Percentiles rank a stretch among this genome's conserved stretches.
phyloP scores from a whole-genome alignment of 2,329 filamentous ascomycete genomes.

The Penicillium sp. region DNA sequence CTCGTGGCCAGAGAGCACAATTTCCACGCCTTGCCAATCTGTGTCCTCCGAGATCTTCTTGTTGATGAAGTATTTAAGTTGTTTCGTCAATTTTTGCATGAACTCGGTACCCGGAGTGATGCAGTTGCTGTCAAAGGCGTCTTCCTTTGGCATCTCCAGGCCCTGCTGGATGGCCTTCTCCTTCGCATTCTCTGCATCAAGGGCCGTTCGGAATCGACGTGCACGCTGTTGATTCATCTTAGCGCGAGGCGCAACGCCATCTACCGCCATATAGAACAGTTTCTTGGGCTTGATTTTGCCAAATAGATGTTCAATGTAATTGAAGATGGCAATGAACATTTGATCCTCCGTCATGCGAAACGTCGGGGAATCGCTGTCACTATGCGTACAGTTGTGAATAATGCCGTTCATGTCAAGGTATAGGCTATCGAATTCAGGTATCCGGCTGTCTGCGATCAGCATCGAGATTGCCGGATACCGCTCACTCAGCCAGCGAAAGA shows the following conservation, averaged over 20 bases:
- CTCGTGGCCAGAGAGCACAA: conserved; percentile 95
- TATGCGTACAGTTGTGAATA: conserved; percentile 99
- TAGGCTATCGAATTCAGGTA: conserved; percentile 97
- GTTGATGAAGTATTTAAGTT: conserved; percentile 97
- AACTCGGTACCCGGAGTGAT: conserved; percentile 96
- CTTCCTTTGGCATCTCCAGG: conserved; percentile 88
- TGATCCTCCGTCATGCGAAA: conserved; percentile 95
- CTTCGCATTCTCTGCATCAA: conserved; percentile 83
- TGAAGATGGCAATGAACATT: conserved; percentile 99
- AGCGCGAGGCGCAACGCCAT: conserved; percentile 92
- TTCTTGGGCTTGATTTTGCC: conserved; percentile 98
- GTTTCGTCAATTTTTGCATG: conserved; percentile 92
- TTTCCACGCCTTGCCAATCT: conserved; percentile 95
- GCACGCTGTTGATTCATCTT: conserved; percentile 99
- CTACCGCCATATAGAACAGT: conserved; percentile 99
- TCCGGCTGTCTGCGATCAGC: conserved; percentile 96
- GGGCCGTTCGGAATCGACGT: conserved; percentile 87
- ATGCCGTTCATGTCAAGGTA: conserved; percentile 95
- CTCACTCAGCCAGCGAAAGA: conserved; percentile 99
- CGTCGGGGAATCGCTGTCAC: conserved; percentile 85
- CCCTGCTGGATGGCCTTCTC: conserved; percentile 91
- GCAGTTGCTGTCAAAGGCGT: conserved; percentile 97
- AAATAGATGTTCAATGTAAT: conserved; percentile 98
- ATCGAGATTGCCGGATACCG: conserved; percentile 98
- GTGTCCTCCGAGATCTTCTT: conserved; percentile 97